Percentiles rank a stretch among this genome's conserved stretches.
Evolutionary conservation across 768 basidiomycete genomes (phyloP).

Genomic region (Paxillus ammoniavirescens): DNA sequence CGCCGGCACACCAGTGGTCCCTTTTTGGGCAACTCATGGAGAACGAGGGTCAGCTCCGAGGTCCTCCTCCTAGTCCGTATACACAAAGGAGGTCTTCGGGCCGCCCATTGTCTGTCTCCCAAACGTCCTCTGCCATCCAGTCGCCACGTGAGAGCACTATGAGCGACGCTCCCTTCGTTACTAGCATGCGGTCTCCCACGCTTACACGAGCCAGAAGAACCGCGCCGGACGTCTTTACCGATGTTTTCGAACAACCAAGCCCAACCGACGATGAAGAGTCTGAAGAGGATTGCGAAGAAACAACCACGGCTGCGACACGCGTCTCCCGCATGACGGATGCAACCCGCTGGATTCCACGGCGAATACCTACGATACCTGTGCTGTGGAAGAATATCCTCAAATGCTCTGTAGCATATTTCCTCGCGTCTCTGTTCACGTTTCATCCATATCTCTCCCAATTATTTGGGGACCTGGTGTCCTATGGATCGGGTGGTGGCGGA

Average conservation of each 20-base stretch:
- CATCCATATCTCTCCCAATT: constrained; percentile 68
- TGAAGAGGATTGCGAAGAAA: constrained; percentile 13
- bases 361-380: constrained; percentile 42
- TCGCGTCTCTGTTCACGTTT: constrained; percentile 93
- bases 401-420: constrained; percentile 86
- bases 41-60: constrained; percentile 48
- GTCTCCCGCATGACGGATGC: constrained; percentile 4
- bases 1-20: constrained; percentile 51
- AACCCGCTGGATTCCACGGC: constrained; percentile 9
- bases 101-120: background rate
- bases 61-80: background rate
- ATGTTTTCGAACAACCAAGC: background rate
- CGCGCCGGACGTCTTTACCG: background rate
- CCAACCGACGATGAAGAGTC: constrained; percentile 13
- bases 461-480: constrained; percentile 58
- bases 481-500: constrained; percentile 42
- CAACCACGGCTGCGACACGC: constrained; percentile 6
- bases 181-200: background rate
- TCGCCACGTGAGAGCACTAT: constrained; percentile 2
- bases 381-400: constrained; percentile 78
- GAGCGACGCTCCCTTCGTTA: background rate
- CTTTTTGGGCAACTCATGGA: constrained; percentile 73
- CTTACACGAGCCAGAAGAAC: background rate
- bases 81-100: constrained; percentile 5
- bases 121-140: background rate